These are phyloP conservation scores for Pythium scleroteichum DNA, from an alignment of 352 stramenopile species.

Conservation along the genomic window DNA sequence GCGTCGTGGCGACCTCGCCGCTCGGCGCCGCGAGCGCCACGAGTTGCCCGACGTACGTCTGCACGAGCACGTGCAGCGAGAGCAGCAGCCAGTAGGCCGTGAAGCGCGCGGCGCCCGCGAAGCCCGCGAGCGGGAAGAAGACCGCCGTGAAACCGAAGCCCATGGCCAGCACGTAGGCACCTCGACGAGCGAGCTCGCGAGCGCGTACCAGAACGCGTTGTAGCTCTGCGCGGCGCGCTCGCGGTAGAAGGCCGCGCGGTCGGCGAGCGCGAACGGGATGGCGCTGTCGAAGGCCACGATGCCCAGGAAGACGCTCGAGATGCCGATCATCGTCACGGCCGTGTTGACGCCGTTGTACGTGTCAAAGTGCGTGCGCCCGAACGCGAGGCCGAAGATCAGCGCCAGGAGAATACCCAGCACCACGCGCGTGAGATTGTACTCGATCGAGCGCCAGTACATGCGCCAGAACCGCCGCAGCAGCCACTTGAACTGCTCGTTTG, in stretches of 20 bases:
- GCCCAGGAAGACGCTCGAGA: constrained; percentile 58
- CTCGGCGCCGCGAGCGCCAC: constrained; percentile 29
- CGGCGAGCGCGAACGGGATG: constrained; percentile 58
- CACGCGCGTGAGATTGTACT: constrained; percentile 66
- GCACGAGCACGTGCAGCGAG: constrained; percentile 28
- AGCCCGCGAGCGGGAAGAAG: constrained; percentile 38
- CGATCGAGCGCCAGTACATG: constrained; percentile 69
- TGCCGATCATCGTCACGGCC: constrained; percentile 63
- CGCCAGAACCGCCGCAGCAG: constrained; percentile 32
- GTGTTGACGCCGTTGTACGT: constrained; percentile 29
- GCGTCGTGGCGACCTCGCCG: constrained; percentile 32
- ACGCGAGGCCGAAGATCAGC: constrained; percentile 51
- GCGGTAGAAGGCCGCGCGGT: constrained; percentile 91
- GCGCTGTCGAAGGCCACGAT: constrained; percentile 65
- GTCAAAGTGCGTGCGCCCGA: constrained; percentile 20
- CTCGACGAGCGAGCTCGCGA: constrained; percentile 68
- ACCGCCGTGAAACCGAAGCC: constrained; percentile 34
- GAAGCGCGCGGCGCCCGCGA: constrained; percentile 22
- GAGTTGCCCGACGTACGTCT: constrained; percentile 34
- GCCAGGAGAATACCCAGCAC: constrained; percentile 28
- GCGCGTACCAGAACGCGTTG: constrained; percentile 73
- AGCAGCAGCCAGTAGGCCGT: constrained; percentile 32
- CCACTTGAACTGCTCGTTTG: constrained; percentile 16
- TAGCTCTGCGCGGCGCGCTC: constrained; percentile 92
- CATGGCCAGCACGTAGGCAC: constrained; percentile 32